These are phyloP conservation scores for Litsea cubeba DNA, from an alignment of 164 flowering plant species.

Conservation along the genomic window DNA sequence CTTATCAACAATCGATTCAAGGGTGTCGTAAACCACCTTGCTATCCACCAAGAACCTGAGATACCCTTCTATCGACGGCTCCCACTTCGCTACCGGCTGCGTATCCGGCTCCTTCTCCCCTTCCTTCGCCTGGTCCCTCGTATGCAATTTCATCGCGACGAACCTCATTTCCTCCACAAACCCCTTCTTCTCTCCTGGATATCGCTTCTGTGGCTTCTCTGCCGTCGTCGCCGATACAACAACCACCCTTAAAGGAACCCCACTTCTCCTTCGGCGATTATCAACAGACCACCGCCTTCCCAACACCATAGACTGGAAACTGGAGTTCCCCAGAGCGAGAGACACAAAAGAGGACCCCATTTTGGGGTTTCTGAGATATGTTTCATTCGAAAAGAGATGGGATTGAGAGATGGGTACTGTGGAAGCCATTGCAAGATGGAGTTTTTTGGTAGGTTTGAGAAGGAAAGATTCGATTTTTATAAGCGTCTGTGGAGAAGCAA, in stretches of 20 bases:
- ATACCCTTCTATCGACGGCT: slow-evolving; percentile 77
- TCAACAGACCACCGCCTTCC: background rate
- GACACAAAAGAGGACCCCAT: background rate
- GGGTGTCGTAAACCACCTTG: slow-evolving; percentile 84
- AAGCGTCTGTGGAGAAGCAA: too few species aligned
- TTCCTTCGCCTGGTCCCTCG: slow-evolving; percentile 80
- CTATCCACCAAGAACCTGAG: slow-evolving; percentile 86
- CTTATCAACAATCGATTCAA: slow-evolving; percentile 60
- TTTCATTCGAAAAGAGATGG: slow-evolving; percentile 4
- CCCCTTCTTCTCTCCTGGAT: slow-evolving; percentile 78
- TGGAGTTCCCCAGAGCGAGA: slow-evolving; percentile 4
- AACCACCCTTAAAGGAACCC: slow-evolving; percentile 12
- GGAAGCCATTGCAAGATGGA: slow-evolving; percentile 16
- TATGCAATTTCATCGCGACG: slow-evolving; percentile 94
- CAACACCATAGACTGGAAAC: slow-evolving; percentile 2
- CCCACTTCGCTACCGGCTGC: slow-evolving; percentile 62
- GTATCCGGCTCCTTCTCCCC: slow-evolving; percentile 74
- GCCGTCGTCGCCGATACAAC: slow-evolving; percentile 44
- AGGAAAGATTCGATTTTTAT: background rate
- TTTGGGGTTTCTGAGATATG: background rate
- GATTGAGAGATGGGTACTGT: slow-evolving; percentile 17
- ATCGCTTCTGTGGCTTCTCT: slow-evolving; percentile 56
- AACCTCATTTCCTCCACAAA: slow-evolving; percentile 97
- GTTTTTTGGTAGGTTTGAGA: background rate
- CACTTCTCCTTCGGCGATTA: background rate